Conservation (phyloP, 495 filamentous ascomycete genomes). For the Trichoderma parareesei region DNA sequence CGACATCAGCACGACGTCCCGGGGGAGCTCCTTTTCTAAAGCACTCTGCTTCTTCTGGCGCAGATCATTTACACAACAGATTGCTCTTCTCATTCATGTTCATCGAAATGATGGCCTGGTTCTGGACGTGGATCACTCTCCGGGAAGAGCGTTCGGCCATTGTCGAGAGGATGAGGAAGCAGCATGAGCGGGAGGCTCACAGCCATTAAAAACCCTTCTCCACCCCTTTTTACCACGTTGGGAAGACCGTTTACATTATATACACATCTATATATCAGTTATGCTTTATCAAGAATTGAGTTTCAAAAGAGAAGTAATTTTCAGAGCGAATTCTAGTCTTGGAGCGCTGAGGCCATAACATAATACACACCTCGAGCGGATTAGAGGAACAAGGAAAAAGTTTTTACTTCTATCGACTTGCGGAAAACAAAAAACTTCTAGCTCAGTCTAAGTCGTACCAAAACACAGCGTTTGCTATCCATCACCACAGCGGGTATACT, state of each 20-base stretch:
- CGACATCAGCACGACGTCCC: conserved; percentile 14
- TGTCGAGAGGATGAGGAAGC: conserved; percentile 12
- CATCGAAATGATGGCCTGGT: conserved; percentile 78
- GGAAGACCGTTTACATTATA: too few species aligned
- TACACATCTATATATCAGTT: too few species aligned
- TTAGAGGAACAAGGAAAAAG: too few species aligned
- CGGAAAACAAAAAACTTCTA: not conserved
- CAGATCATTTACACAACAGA: conserved; percentile 63
- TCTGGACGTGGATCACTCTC: conserved; percentile 63
- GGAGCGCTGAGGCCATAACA: too few species aligned
- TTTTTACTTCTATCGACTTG: too few species aligned
- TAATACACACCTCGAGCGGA: too few species aligned
- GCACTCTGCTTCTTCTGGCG: conserved; percentile 28
- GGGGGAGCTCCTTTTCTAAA: conserved; percentile 19
- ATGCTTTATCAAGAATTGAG: too few species aligned
- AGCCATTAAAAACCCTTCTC: not conserved
- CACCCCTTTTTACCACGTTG: too few species aligned
- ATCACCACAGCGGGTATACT: conserved; percentile 7
- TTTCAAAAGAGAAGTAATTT: too few species aligned
- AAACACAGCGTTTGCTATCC: not conserved
- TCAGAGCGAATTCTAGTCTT: too few species aligned
- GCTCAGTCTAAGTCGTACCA: conserved; percentile 7
- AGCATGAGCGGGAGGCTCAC: conserved; percentile 2
- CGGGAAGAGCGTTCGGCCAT: conserved; percentile 40
- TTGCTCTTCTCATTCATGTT: conserved; percentile 79